Percentiles rank a stretch among this genome's conserved stretches.
Conservation (phyloP, 352 stramenopile genomes). For the Pythium angustatum region DNA sequence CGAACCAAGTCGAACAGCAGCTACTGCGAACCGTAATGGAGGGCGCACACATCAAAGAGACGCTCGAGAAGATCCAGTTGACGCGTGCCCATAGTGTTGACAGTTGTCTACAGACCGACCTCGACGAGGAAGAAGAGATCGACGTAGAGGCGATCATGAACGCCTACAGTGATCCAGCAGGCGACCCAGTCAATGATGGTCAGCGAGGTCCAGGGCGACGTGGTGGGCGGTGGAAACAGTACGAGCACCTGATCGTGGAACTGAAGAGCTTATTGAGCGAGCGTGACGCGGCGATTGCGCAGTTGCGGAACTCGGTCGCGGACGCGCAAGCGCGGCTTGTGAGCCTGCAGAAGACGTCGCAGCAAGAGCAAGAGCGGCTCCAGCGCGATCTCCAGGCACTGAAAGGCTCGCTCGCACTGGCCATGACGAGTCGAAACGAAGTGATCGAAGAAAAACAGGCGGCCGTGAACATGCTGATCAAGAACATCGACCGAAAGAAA, state of each 20-base stretch:
- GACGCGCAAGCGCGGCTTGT: constrained; percentile 41
- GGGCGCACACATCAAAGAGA: constrained; percentile 34
- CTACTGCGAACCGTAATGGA: constrained; percentile 38
- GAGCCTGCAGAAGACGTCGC: constrained; percentile 37
- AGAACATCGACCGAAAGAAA: constrained; percentile 29
- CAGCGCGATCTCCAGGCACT: constrained; percentile 42
- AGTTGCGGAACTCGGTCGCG: constrained; percentile 36
- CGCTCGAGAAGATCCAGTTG: constrained; percentile 41
- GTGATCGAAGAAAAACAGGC: constrained; percentile 66
- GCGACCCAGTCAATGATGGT: not conserved
- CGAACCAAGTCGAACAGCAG: constrained; percentile 39
- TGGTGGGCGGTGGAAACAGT: constrained; percentile 41
- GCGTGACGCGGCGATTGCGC: constrained; percentile 40
- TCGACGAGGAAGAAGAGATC: constrained; percentile 56
- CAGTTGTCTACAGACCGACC: constrained; percentile 42
- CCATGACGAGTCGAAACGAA: constrained; percentile 44
- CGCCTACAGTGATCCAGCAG: constrained; percentile 1
- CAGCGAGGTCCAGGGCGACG: not conserved
- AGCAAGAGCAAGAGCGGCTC: constrained; percentile 46
- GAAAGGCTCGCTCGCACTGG: constrained; percentile 46
- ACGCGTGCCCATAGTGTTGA: constrained; percentile 35
- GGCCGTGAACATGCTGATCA: constrained; percentile 46
- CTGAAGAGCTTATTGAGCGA: constrained; percentile 56
- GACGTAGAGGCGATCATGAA: constrained; percentile 52
- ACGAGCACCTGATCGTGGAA: constrained; percentile 70